Percentiles rank a stretch among this genome's conserved stretches.
Evolutionary conservation across 805 yeast genomes (phyloP).

Genomic region (Saccharomyces eubayanus): DNA sequence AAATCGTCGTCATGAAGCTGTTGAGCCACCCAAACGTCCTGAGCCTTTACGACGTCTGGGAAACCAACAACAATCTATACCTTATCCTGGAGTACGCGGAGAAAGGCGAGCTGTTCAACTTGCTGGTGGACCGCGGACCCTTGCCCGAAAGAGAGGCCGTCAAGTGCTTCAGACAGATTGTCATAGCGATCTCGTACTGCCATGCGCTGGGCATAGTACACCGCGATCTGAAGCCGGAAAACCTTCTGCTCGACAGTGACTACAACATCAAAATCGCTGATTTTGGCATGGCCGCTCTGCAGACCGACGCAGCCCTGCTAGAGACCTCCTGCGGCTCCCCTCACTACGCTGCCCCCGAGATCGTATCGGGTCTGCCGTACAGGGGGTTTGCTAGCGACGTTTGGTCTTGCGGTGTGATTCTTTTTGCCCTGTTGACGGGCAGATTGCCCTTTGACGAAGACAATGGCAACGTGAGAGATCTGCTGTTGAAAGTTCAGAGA

Average conservation of each 20-base stretch:
- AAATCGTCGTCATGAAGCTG: slow-evolving; percentile 76
- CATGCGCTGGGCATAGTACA: slow-evolving; percentile 84
- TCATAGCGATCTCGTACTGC: slow-evolving; percentile 74
- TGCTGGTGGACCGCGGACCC: slow-evolving; percentile 80
- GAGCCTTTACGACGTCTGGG: slow-evolving; percentile 85
- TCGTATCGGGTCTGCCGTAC: slow-evolving; percentile 87
- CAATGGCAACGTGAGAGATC: slow-evolving; percentile 84
- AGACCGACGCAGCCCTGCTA: slow-evolving; percentile 66
- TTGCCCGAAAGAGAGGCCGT: slow-evolving; percentile 86
- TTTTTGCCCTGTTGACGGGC: slow-evolving; percentile 89
- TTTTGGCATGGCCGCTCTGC: slow-evolving; percentile 98
- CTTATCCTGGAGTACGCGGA: slow-evolving; percentile 91
- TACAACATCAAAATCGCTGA: slow-evolving; percentile 93
- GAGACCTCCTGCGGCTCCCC: slow-evolving; percentile 98
- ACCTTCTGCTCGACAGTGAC: slow-evolving; percentile 67
- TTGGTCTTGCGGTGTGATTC: slow-evolving; percentile 96
- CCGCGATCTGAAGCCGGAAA: slow-evolving; percentile 80
- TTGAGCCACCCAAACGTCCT: slow-evolving; percentile 71
- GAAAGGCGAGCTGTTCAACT: slow-evolving; percentile 93
- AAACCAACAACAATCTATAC: slow-evolving; percentile 71
- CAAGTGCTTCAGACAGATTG: slow-evolving; percentile 77
- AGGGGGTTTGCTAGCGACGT: slow-evolving; percentile 97
- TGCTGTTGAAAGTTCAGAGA: slow-evolving; percentile 81
- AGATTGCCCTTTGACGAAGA: slow-evolving; percentile 81
- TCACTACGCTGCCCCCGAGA: slow-evolving; percentile 97